Base-by-base conservation (phyloP, 2,329 filamentous ascomycete genomes). In the Metarhizium sp. region DNA sequence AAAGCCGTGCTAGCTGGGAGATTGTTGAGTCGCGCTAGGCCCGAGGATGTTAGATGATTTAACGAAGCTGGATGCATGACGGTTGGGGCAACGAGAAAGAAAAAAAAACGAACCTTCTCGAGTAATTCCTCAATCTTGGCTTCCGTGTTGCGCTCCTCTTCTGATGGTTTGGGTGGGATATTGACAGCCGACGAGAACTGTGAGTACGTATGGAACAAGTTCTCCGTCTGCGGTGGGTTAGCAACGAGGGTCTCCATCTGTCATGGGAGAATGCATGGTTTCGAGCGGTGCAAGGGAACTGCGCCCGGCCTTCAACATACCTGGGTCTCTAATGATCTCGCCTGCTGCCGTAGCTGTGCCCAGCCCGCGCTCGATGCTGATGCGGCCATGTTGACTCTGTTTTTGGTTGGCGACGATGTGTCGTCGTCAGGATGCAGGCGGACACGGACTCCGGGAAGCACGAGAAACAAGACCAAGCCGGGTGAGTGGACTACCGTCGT, bases 261-360 rank as follows among this genome's bases (percentile, higher is more conserved):
- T 11, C 32, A 34, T 11, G 32, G 10, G 32, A 34, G 32, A 34
- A 51, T 20, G n/a, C 29, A 51, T 38, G 48, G 16, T 25, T 25
- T 25, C 25, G 25, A 25, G 25, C 25, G 25, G 25, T 25, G 25
- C 25, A 25, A 25, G 25, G 25, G 25, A 25, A 25, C 25, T 25
- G 25, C 10, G 20, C 29, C 51, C 13, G 13, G 8, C 14, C 40
- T 11, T 5, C 11, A 29, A 32, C 70, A 61, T 77, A 95, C 92
- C 81, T 97, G 92, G 58, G 87, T 90, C 72, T 99, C 94, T 59
- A 96, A 78, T 48, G 85, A 83, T 65, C 94, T 82, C 59, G 91
- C 90, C 74, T 97, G 92, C 70, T 96, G 91, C 65, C 94, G 88
- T 63, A 97, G 80, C 75, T 96, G 91, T 66, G 90, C 86, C 94